Conservation (phyloP, 2,329 filamentous ascomycete species). For the Ceratocystis eucalypticola region DNA sequence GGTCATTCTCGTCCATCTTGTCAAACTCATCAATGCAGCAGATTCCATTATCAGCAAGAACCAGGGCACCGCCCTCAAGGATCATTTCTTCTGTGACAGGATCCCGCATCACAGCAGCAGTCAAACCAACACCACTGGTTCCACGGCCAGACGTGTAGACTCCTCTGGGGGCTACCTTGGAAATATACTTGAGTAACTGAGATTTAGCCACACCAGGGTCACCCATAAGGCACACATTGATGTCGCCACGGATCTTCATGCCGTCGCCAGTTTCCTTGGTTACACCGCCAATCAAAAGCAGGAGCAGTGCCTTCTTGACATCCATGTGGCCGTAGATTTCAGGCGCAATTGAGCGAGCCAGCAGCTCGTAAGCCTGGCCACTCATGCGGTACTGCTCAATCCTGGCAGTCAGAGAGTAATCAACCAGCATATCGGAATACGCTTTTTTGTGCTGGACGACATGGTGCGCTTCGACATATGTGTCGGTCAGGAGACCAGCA, state of each 20-base stretch:
- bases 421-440: constrained; percentile 81
- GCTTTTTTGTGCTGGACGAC: constrained; percentile 96
- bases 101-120: constrained; percentile 71
- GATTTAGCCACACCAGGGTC: constrained; percentile 99
- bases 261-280: constrained; percentile 95
- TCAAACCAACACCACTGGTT: constrained; percentile 70
- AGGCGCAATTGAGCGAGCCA: constrained; percentile 89
- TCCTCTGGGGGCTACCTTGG: constrained; percentile 89
- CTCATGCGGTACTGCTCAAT: constrained; percentile 76
- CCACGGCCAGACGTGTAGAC: constrained; percentile 73
- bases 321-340: constrained; percentile 95
- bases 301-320: constrained; percentile 93
- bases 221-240: constrained; percentile 98
- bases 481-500: constrained; percentile 91
- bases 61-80: constrained; percentile 64
- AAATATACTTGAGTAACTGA: constrained; percentile 94
- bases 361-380: constrained; percentile 88
- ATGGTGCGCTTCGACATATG: constrained; percentile 88
- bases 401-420: constrained; percentile 62
- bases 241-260: constrained; percentile 97
- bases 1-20: constrained; percentile 78
- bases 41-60: constrained; percentile 69
- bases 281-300: constrained; percentile 89
- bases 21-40: constrained; percentile 82
- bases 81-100: constrained; percentile 77